Evolutionary conservation across 257 asterid genomes (phyloP).

Genomic region (Linaria vulgaris): DNA sequence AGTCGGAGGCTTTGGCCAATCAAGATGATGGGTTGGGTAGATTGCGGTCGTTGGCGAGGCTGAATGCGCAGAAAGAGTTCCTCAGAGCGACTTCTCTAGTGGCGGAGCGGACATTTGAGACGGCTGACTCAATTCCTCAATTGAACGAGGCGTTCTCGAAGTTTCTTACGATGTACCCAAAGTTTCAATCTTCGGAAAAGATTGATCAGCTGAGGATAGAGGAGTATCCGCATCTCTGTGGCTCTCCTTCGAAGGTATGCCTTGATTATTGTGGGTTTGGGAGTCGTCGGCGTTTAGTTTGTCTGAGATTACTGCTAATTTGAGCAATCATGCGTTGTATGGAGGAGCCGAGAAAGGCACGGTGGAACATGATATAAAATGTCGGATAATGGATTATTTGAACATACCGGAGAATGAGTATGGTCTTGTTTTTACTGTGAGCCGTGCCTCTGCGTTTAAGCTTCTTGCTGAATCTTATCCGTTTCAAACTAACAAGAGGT

Average conservation of each 20-base stretch:
- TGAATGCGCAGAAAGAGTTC: conserved; percentile 93
- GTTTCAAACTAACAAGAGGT: conserved; percentile 85
- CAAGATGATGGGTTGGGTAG: conserved; percentile 80
- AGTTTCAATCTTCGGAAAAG: conserved; percentile 78
- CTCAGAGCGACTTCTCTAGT: conserved; percentile 91
- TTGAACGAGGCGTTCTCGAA: conserved; percentile 70
- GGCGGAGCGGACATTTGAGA: conserved; percentile 74
- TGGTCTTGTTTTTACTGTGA: conserved; percentile 96
- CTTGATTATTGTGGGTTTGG: conserved; percentile 99
- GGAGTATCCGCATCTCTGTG: conserved; percentile 78
- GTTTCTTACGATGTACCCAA: conserved; percentile 91
- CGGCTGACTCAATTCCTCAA: conserved; percentile 63
- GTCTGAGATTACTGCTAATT: conserved; percentile 94
- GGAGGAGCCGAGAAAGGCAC: conserved; percentile 92
- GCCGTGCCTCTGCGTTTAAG: conserved; percentile 95
- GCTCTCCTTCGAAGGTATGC: conserved; percentile 73
- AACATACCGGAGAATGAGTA: conserved; percentile 95
- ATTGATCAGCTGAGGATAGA: conserved; percentile 86
- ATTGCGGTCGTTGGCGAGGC: conserved; percentile 82
- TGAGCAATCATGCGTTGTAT: conserved; percentile 94
- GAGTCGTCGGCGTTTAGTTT: conserved; percentile 90
- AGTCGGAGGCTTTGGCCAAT: conserved; percentile 53
- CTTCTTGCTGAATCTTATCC: conserved; percentile 94
- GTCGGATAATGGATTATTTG: conserved; percentile 88
- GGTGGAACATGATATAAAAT: conserved; percentile 79